phyloP scores from a whole-genome alignment of 306 rosid species.

The Phaseolus lunatus region DNA sequence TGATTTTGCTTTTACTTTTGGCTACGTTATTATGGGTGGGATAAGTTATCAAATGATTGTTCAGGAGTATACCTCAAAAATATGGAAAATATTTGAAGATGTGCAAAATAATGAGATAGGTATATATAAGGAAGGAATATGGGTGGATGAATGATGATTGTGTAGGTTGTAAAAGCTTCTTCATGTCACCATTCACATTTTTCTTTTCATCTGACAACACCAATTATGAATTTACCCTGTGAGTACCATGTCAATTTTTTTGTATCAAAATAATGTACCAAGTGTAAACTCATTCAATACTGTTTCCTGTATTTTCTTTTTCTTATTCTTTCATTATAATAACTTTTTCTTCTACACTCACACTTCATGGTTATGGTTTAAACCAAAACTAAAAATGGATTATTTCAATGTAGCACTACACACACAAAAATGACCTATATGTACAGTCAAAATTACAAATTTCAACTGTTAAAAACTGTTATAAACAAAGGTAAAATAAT shows the following conservation, averaged over 20 bases:
- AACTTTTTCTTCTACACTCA: neutral
- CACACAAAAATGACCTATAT: too few species aligned
- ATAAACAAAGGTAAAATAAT: too few species aligned
- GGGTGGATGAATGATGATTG: slow-evolving; percentile 10
- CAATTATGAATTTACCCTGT: neutral
- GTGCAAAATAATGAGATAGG: neutral
- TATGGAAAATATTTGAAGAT: neutral
- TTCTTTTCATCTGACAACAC: neutral
- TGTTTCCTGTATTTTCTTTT: neutral
- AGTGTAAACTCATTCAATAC: neutral
- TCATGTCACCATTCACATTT: slow-evolving; percentile 31
- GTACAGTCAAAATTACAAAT: too few species aligned
- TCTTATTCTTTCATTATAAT: neutral
- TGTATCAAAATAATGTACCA: neutral
- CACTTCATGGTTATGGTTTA: neutral
- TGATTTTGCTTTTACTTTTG: slow-evolving; percentile 47
- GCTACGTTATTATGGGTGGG: slow-evolving; percentile 37
- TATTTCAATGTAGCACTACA: too few species aligned
- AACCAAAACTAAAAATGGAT: too few species aligned
- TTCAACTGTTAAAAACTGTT: too few species aligned
- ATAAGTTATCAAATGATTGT: slow-evolving; percentile 11
- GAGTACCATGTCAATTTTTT: neutral
- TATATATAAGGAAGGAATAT: slow-evolving; percentile 6
- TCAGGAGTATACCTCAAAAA: slow-evolving; percentile 13
- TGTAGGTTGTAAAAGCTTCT: slow-evolving; percentile 29